A percentile compares a stretch with the other conserved stretches of the same genome.
phyloP scores from a whole-genome alignment of 306 rosid species.

The Elaeagnus macrophylla region DNA sequence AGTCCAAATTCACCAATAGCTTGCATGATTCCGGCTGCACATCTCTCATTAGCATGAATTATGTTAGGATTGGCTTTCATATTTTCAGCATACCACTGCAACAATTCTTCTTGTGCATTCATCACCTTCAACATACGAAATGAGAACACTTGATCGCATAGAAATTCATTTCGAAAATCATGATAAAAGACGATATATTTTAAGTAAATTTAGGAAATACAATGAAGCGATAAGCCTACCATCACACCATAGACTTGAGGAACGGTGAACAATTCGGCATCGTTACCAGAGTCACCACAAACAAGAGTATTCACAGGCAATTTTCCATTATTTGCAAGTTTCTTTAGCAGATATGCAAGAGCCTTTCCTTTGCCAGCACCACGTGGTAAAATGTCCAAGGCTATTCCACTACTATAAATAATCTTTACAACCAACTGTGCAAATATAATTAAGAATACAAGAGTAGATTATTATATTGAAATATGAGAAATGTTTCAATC shows the following conservation, averaged over 20 bases:
- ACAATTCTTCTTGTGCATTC: conserved; percentile 68
- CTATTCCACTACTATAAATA: conserved; percentile 64
- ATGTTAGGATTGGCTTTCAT: conserved; percentile 34
- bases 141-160: background rate
- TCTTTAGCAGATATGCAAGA: conserved; percentile 52
- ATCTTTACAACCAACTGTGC: conserved; percentile 69
- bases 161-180: conserved; percentile 15
- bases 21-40: conserved; percentile 78
- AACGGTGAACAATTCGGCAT: conserved; percentile 53
- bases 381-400: conserved; percentile 65
- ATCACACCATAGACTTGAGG: conserved; percentile 64
- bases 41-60: conserved; percentile 57
- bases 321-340: conserved; percentile 32
- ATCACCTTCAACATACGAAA: conserved; percentile 39
- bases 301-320: conserved; percentile 59
- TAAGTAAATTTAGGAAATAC: conserved; percentile 10
- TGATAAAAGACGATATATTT: conserved; percentile 6
- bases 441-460: background rate
- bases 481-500: background rate
- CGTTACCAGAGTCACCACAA: conserved; percentile 92
- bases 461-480: too few species aligned
- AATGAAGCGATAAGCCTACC: conserved; percentile 24
- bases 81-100: conserved; percentile 52
- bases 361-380: conserved; percentile 78
- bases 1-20: conserved; percentile 55